Conservation (phyloP, 2,329 filamentous ascomycete species). For the Penicillium sp. region DNA sequence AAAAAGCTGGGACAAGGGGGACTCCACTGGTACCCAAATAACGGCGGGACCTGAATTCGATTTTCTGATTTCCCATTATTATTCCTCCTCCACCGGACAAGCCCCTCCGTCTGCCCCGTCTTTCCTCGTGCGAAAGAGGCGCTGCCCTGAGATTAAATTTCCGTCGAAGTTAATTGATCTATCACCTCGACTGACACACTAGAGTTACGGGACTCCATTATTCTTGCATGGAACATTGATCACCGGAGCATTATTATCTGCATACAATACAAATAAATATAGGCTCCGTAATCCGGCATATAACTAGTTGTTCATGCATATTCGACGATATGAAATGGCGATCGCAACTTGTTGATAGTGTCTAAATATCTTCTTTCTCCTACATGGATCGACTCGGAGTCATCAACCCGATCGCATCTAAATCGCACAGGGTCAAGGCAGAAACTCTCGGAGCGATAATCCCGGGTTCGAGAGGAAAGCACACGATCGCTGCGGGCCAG, state of each 20-base stretch:
- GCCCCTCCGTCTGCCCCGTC: conserved; percentile 8
- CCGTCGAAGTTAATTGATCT: not conserved
- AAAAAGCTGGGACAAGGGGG: not conserved
- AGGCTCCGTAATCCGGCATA: not conserved
- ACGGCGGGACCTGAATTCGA: not conserved
- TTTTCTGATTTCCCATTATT: not conserved
- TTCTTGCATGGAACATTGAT: conserved; percentile 1
- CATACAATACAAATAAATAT: not conserved
- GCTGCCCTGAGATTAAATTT: conserved; percentile 6
- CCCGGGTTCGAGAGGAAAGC: not conserved
- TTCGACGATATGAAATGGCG: not conserved
- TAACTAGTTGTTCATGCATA: not conserved
- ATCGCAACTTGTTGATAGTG: not conserved
- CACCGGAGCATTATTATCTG: not conserved
- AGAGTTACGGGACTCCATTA: not conserved
- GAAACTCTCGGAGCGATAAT: not conserved
- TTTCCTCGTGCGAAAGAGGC: conserved; percentile 2
- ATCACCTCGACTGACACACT: conserved; percentile 1
- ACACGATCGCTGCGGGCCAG: conserved; percentile 6
- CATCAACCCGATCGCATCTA: not conserved
- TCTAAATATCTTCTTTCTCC: not conserved
- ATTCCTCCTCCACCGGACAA: conserved; percentile 1
- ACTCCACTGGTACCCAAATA: conserved; percentile 1
- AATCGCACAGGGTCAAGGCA: not conserved
- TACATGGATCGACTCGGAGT: conserved; percentile 8